Percentiles rank a stretch among this genome's conserved stretches.
phyloP scores from a whole-genome alignment of 2,329 filamentous ascomycete species.

The Endocalyx cinctus region DNA sequence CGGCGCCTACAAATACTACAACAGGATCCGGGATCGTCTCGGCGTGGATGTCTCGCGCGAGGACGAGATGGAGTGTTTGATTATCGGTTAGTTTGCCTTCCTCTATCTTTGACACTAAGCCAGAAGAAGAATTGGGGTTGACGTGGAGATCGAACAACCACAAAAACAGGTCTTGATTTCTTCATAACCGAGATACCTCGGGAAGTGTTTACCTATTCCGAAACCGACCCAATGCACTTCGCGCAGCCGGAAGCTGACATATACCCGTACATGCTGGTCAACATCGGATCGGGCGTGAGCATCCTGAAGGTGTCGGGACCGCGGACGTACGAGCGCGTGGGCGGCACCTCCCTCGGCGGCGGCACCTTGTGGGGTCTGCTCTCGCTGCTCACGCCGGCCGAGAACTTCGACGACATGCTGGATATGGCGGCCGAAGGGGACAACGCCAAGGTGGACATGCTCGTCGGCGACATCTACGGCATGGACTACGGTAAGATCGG shows the following conservation, averaged over 20 bases:
- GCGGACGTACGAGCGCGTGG: conserved; percentile 80
- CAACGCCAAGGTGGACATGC: conserved; percentile 89
- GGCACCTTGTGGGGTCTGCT: conserved; percentile 97
- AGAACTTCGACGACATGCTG: conserved; percentile 97
- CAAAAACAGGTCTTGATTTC: conserved; percentile 75
- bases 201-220: conserved; percentile 96
- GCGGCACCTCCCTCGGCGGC: conserved; percentile 89
- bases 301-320: conserved; percentile 97
- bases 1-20: conserved; percentile 95
- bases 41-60: conserved; percentile 86
- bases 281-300: conserved; percentile 94
- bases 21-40: conserved; percentile 77
- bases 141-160: too few species aligned
- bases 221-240: conserved; percentile 86
- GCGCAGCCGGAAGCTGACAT: conserved; percentile 71
- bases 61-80: conserved; percentile 98
- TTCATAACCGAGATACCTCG: conserved; percentile 97
- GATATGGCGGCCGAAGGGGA: conserved; percentile 86
- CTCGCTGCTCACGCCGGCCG: conserved; percentile 85
- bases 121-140: too few species aligned
- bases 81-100: conserved; percentile 63
- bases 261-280: conserved; percentile 95
- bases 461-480: conserved; percentile 97
- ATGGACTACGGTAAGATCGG: conserved; percentile 95
- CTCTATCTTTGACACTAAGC: too few species aligned